Conservation (phyloP, 2,329 filamentous ascomycete species). For the Myriosclerotinia scirpicola region DNA sequence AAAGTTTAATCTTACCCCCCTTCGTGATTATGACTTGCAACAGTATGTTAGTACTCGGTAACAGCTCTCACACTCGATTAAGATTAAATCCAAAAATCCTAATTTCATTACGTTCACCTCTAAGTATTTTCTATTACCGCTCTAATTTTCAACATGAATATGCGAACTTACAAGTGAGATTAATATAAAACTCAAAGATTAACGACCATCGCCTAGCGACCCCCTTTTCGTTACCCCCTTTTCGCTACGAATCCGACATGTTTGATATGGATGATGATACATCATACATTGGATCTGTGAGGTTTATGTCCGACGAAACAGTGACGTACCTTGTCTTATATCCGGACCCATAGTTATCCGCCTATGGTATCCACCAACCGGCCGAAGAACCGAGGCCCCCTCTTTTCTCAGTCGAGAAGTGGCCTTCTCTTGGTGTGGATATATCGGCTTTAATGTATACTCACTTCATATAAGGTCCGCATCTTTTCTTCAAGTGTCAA, state of each 20-base stretch:
- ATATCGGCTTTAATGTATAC: neutral
- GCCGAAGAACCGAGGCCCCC: slow-evolving; percentile 1
- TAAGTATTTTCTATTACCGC: neutral
- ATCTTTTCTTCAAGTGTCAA: neutral
- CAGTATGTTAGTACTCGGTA: too few relatives aligned
- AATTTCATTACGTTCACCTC: too few relatives aligned
- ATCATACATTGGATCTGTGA: neutral
- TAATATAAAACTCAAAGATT: neutral
- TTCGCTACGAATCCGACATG: neutral
- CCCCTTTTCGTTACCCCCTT: neutral
- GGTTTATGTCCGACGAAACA: neutral
- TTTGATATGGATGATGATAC: neutral
- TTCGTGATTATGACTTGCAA: too few relatives aligned
- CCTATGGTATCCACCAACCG: neutral
- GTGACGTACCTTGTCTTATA: neutral
- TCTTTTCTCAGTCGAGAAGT: neutral
- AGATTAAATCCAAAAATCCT: too few relatives aligned
- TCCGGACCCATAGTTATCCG: neutral
- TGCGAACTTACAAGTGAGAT: neutral
- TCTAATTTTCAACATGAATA: neutral
- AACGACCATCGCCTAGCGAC: neutral
- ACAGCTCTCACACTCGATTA: too few relatives aligned
- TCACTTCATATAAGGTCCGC: neutral
- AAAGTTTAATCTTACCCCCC: too few relatives aligned
- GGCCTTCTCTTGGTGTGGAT: neutral